A percentile compares a stretch with the other conserved stretches of the same genome.
Conservation (phyloP, 495 filamentous ascomycete species). For the Penicillium coffeae region DNA sequence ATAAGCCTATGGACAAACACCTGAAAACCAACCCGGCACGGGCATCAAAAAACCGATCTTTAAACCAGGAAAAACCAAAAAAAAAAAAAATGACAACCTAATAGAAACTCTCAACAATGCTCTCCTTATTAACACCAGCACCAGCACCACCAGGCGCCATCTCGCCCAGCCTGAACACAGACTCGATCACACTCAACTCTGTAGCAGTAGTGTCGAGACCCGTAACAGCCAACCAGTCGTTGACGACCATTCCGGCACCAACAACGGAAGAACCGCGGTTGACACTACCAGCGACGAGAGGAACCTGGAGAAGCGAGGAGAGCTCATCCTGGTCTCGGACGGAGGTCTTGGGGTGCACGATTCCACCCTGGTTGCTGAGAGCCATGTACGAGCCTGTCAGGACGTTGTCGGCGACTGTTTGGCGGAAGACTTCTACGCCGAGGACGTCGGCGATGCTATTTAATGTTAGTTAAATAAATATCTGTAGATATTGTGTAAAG, state of each 20-base stretch:
- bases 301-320: slow-evolving; percentile 87
- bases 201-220: slow-evolving; percentile 95
- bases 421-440: slow-evolving; percentile 96
- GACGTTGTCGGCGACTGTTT: slow-evolving; percentile 96
- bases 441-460: slow-evolving; percentile 82
- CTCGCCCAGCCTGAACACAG: slow-evolving; percentile 90
- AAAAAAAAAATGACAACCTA: slow-evolving; percentile 37
- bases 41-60: neutral
- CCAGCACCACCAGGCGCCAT: slow-evolving; percentile 45
- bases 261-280: slow-evolving; percentile 93
- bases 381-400: slow-evolving; percentile 94
- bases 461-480: too few species aligned
- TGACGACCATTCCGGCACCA: slow-evolving; percentile 97
- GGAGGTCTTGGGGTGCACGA: slow-evolving; percentile 94
- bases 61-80: neutral
- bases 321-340: slow-evolving; percentile 98
- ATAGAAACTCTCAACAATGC: slow-evolving; percentile 98
- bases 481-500: too few species aligned
- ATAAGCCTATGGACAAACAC: neutral
- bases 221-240: slow-evolving; percentile 98
- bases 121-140: slow-evolving; percentile 82
- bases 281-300: slow-evolving; percentile 87
- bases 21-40: neutral
- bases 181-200: slow-evolving; percentile 92
- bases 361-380: slow-evolving; percentile 90